Evolutionary conservation across 352 stramenopile species (phyloP), one percentile per base, ranked within the genome.

Genomic region (Globisporangium nodosum): DNA sequence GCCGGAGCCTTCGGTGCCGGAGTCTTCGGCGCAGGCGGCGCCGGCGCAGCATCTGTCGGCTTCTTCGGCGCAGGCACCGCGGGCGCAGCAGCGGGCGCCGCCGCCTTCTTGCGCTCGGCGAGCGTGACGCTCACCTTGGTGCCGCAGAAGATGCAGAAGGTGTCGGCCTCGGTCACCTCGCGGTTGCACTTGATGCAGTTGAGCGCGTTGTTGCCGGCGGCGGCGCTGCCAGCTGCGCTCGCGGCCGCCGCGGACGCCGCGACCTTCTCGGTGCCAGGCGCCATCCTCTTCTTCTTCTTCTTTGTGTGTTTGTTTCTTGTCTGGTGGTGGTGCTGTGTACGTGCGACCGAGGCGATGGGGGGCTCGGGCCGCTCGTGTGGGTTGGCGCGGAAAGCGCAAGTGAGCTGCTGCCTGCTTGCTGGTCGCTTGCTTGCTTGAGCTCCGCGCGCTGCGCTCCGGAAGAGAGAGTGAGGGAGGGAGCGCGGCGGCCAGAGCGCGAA

Each of bases 71-170:
- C 64, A 13, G 58, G 50, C 2, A 42, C 55, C 33, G 64, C 61
- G 3, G 70, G 60, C 15, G 61, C 37, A 0, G 61, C 31, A 1
- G 65, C 48, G 9, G 64, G 21, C 4, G 66, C 45, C 20, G 69
- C 51, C 13, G 63, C 42, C 43, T 70, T 65, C 58, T 83, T 79
- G 42, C 78, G 74, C 66, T 87, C 74, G 6, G 74, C 73, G 30
- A 87, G 55, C 64, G 78, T 82, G 52, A 84, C 63, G 54, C 74
- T 85, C 60, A 92, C 82, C 54, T 92, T 92, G 55, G 82, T 94
- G 61, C 85, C 85, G 58, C 85, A 94, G 70, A 88, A 94, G 69
- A 94, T 94, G 67, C 85, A 94, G 69, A 94, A 92, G 46, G 82
- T 71, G 71, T 94, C 85, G 30, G 76, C 54, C 54, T 85, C 69